Evolutionary conservation across 2,329 filamentous ascomycete species (phyloP), one percentile per base, ranked within the genome.

Genomic region (Alternaria angustiovoidea): DNA sequence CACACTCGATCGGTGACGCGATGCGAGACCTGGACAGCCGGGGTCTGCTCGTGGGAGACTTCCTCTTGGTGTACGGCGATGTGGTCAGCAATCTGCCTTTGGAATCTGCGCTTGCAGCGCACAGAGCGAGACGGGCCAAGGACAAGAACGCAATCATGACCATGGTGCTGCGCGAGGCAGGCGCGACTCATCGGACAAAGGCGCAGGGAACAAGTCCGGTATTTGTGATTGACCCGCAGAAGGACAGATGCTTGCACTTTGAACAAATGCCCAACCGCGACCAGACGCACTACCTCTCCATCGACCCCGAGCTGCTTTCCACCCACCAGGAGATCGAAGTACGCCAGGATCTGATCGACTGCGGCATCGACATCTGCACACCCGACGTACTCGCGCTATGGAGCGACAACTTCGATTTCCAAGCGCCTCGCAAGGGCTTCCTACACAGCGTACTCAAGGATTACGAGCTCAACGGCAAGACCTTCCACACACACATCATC

Each of bases 121-220:
- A 99, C 78, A 88, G 92, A 62, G 89, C 89, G 56, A 89, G 95
- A 60, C 88, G 93, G 61, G 87, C 90, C 73, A 88, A 89, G 54
- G 93, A 96, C 81, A 94, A 95, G 72, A 94, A 96, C 76, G 93
- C 94, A 38, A 97, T 97, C 79, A 98, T 99, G 95, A 99, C 95
- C 3, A 91, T 97, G 85, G 87, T 99, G 12, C 81, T 98, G 60
- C 87, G 93, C 46, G 90, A 94, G 75, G 91, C 89, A 8, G 92
- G 92, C 46, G 81, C 85, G 7, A 84, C 84, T 48, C 93, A 97
- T 79, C 85, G 92, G 54, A 93, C 92, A 28, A 94, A 94, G 78
- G 85, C 88, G 1, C 88, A 90, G 58, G 89, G 88, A 28, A 86
- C 91, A 65, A 90, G 89, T 5, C 93, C 94, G 0, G 86, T 95